Percentiles rank a stretch among this genome's conserved stretches.
Evolutionary conservation across 2,329 filamentous ascomycete genomes (phyloP).

Genomic region (Colletotrichum eremochloae): DNA sequence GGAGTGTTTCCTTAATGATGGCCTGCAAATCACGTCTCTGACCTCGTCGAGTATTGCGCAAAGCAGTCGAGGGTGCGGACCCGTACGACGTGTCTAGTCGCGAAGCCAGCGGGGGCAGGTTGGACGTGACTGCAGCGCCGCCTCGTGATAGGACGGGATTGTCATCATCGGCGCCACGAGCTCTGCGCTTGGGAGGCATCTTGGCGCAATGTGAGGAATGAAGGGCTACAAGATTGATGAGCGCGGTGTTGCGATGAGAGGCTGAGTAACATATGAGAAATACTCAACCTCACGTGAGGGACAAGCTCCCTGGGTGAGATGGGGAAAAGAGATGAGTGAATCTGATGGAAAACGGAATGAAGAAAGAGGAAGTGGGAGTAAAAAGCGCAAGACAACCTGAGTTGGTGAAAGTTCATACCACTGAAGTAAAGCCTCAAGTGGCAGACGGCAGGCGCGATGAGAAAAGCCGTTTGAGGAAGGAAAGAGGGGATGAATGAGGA

Average conservation of each 20-base stretch:
- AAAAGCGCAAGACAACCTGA: background rate
- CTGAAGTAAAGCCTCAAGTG: background rate
- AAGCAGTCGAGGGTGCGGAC: conserved; percentile 40
- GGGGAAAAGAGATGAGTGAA: background rate
- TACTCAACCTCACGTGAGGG: background rate
- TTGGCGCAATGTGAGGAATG: conserved; percentile 13
- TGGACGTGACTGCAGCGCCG: conserved; percentile 43
- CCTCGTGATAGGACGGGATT: conserved; percentile 9
- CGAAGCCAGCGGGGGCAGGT: conserved; percentile 44
- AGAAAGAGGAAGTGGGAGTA: background rate
- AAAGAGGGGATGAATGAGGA: background rate
- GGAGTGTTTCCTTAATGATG: conserved; percentile 42
- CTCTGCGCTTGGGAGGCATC: conserved; percentile 39
- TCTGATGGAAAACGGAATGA: background rate
- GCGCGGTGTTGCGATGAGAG: background rate
- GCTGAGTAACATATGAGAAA: conserved; percentile 20
- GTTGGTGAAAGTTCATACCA: background rate
- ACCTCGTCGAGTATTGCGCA: conserved; percentile 45
- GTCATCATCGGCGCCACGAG: conserved; percentile 23
- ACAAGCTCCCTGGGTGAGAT: background rate
- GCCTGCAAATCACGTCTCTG: conserved; percentile 42
- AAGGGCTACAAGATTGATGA: conserved; percentile 13
- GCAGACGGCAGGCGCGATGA: conserved; percentile 15
- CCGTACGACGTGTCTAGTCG: conserved; percentile 45
- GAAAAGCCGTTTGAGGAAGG: conserved; percentile 28